A percentile compares a stretch with the other conserved stretches of the same genome.
These are phyloP conservation scores for Begonia fuchsioides DNA, from an alignment of 306 rosid species.

Conservation along the genomic window DNA sequence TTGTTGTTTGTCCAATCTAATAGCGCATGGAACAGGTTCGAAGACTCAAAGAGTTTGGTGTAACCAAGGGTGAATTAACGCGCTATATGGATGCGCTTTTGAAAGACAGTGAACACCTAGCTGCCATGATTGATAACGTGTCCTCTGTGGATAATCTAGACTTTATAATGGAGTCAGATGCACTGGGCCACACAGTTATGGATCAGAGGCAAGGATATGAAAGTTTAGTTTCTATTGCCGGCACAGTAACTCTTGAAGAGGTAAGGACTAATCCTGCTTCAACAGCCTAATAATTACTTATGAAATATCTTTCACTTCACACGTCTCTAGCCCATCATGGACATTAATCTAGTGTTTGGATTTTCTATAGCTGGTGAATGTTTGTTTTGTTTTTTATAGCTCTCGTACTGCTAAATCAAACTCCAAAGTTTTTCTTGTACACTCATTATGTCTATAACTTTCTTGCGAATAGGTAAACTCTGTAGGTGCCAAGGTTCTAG, in stretches of 20 bases:
- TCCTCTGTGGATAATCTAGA: conserved; percentile 99
- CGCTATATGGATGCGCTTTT: conserved; percentile 90
- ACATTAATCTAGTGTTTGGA: no score
- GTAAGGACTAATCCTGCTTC: conserved; percentile 18
- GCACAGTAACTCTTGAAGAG: conserved; percentile 91
- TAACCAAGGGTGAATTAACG: conserved; percentile 92
- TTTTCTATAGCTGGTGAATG: no score
- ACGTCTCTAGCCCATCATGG: no score
- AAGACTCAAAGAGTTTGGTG: conserved; percentile 92
- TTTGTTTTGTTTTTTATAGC: no score
- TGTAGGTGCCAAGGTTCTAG: conserved; percentile 77
- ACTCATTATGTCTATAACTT: background rate
- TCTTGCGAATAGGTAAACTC: conserved; percentile 51
- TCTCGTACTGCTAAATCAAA: background rate
- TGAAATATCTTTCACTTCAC: background rate
- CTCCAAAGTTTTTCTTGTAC: background rate
- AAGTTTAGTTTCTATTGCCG: conserved; percentile 83
- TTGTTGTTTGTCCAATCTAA: conserved; percentile 11
- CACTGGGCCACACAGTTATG: conserved; percentile 88
- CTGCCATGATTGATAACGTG: conserved; percentile 96
- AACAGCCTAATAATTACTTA: conserved; percentile 1
- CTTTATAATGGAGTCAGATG: conserved; percentile 98
- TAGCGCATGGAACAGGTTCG: conserved; percentile 53
- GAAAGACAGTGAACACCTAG: conserved; percentile 95
- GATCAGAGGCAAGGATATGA: conserved; percentile 98